phyloP scores from a whole-genome alignment of 106 monocot species.

The Cymbidium sinense region DNA sequence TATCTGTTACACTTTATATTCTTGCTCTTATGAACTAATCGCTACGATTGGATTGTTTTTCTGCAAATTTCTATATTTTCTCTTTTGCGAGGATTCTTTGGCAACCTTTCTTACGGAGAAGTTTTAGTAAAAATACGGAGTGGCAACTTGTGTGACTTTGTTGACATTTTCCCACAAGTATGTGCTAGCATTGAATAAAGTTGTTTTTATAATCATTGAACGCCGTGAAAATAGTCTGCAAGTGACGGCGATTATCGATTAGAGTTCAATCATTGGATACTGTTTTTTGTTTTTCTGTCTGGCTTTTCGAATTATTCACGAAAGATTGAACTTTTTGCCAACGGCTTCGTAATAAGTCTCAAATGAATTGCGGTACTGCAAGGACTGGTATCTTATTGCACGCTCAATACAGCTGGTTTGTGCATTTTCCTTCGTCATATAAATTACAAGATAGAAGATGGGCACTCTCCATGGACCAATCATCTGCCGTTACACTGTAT shows the following conservation, averaged over 20 bases:
- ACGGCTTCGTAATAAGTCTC: neutral
- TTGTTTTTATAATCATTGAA: neutral
- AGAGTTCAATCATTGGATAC: neutral
- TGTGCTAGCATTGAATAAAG: neutral
- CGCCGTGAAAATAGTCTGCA: neutral
- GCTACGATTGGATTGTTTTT: neutral
- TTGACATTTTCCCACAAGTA: neutral
- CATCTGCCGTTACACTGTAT: constrained; percentile 30
- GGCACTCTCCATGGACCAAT: constrained; percentile 48
- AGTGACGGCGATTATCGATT: neutral
- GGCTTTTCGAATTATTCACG: neutral
- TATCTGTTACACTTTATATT: neutral
- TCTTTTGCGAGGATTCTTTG: neutral
- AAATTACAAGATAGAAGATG: constrained; percentile 22
- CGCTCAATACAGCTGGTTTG: neutral
- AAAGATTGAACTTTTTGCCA: neutral
- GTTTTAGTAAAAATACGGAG: neutral
- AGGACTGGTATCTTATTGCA: neutral
- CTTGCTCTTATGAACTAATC: neutral
- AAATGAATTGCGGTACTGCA: neutral
- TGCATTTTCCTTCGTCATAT: neutral
- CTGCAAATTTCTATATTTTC: neutral
- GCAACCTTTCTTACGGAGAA: neutral
- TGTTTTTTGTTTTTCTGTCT: neutral
- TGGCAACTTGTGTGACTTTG: neutral